Base-by-base conservation (phyloP, 2,329 filamentous ascomycete genomes). In the Escovopsis weberi region DNA sequence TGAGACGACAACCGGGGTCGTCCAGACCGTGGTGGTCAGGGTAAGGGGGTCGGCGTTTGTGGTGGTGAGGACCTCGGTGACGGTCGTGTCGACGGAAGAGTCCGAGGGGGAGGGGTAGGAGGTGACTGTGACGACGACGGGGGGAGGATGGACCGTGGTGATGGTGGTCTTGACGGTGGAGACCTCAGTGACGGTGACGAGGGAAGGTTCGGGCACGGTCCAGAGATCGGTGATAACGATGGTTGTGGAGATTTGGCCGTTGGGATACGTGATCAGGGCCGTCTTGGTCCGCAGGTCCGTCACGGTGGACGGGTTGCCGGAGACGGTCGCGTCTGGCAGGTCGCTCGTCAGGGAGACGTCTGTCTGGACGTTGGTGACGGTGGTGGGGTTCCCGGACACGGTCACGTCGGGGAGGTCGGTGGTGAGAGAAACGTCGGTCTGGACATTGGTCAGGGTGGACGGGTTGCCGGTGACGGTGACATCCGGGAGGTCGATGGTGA, bases 21-120 rank as follows among this genome's bases (percentile, higher is more conserved):
- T 50, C 43, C 53, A 53, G 45, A 62, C 51, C 12, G 58, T 63
- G n/a, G 53, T 58, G 44, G 57, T 59, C 26, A 53, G 52, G 23
- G 55, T 54, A 9, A 48, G 47, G 6, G 53, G 47, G 30, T 51
- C 44, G 18, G 55, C 56, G 32, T 38, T 47, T n/a, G 57, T 61
- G 39, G 54, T 49, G 32, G 60, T 63, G 42, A 59, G 50, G 26
- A 56, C 51, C 41, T 53, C 39, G 15, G 59, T 62, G 46, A 53
- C 46, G 12, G 55, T 61, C 45, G 50, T 53, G 28, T 51, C 48
- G 28, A 42, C 42, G 12, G 43, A 45, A 26, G 53, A 51, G 37
- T 41, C 26, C 9, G 30, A 12, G 2, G 45, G 43, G 10, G 18
- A 32, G 10, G 26, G 10, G 30, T 41, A 48, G 10, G 40, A 38